These are phyloP conservation scores for Penicillium sp. DNA, from an alignment of 2,329 filamentous ascomycete genomes.

Conservation along the genomic window DNA sequence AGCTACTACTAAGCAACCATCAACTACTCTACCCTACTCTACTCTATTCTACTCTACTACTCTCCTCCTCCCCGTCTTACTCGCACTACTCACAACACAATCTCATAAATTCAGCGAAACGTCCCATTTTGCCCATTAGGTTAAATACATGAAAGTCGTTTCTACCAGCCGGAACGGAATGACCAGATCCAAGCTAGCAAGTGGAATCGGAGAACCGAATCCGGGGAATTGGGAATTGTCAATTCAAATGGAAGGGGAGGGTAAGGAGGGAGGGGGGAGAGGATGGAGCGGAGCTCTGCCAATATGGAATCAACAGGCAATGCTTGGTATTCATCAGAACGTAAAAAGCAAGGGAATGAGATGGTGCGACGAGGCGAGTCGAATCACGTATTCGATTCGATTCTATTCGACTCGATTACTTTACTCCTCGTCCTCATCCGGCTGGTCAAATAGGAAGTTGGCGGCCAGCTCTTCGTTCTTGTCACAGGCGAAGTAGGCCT, in stretches of 20 bases:
- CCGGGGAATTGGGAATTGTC: constrained; percentile 1
- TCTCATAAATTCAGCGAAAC: constrained; percentile 18
- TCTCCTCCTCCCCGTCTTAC: neutral
- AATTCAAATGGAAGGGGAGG: neutral
- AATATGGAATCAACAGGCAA: constrained; percentile 24
- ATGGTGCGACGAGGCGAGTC: neutral
- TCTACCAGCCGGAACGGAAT: constrained; percentile 3
- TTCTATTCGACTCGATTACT: constrained; percentile 5
- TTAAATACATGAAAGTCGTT: constrained; percentile 36
- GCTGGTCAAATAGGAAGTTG: constrained; percentile 97
- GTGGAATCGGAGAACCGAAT: constrained; percentile 12
- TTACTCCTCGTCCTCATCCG: constrained; percentile 70
- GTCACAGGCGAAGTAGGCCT: constrained; percentile 98
- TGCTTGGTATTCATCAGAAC: constrained; percentile 35
- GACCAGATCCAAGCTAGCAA: neutral
- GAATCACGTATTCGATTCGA: too few species aligned
- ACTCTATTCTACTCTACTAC: too few species aligned
- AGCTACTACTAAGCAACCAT: too few species aligned
- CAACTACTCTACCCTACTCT: too few species aligned
- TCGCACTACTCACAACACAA: neutral
- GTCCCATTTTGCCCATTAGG: constrained; percentile 35
- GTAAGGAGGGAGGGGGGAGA: constrained; percentile 8
- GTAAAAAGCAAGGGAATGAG: constrained; percentile 23
- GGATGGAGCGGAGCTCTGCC: constrained; percentile 13
- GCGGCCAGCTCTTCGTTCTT: constrained; percentile 99